Base-by-base conservation (phyloP, 202 grass and related monocot genomes). In the Sporobolus alterniflorus region DNA sequence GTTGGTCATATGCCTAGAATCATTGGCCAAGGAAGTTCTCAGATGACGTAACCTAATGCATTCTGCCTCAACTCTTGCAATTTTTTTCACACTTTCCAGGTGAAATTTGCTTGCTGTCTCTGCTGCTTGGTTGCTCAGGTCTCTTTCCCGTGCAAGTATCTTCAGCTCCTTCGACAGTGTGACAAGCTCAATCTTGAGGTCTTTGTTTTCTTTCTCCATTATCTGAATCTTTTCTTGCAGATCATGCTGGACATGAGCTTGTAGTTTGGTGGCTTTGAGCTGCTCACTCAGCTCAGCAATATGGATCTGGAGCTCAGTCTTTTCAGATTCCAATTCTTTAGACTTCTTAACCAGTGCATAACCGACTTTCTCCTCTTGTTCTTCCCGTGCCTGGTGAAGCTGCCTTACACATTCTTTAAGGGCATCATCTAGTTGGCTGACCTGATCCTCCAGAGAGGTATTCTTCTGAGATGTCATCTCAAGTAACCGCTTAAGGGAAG, bases 371-470 rank as follows among this genome's bases (percentile, higher is more conserved):
- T 96, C 87, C 48, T 89, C 89, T 54, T 92, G 87, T 57, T 99
- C 91, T 80, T 99, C 91, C 9, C 89, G 90, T 32, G 84, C 89
- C 42, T 96, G 97, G 22, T 86, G 91, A 60, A 99, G 91, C 79
- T 99, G 93, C 76, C 91, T 90, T 76, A 99, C 93, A 42, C 97
- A 99, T 94, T 92, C 93, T 84, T 99, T 99, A 67, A 99, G 89
- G 43, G 97, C 97, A 22, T 77, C 82, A 62, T 99, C 97, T 32
- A 96, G 86, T 73, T 94, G 89, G 71, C 25, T 92, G 56, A 96
- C 82, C 81, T 90, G 90, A 78, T 90, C 89, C 64, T 94, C 91
- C 52, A 99, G 81, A 64, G 89, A 85, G 69, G 69, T 65, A 66
- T 94, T 96, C 80, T 91, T 91, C 71, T 89, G 81, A 54, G 91